Conservation (phyloP, 163 green algal species). For the Scenedesmus sp. region DNA sequence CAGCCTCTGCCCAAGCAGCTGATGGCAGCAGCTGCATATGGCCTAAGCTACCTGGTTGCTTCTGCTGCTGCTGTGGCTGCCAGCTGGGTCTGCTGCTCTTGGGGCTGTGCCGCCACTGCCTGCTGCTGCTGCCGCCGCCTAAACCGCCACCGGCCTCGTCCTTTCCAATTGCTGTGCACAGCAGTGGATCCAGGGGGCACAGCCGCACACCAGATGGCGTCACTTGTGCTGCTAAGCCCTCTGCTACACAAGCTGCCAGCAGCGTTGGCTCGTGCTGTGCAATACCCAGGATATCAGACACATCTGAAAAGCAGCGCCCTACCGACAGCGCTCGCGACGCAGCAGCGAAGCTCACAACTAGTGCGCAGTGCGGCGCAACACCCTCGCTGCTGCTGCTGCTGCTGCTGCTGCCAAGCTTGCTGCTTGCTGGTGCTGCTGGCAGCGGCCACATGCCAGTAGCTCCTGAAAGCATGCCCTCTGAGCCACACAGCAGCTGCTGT, state of each 20-base stretch:
- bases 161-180: not conserved
- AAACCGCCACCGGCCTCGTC: not conserved
- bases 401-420: not conserved
- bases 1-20: not conserved
- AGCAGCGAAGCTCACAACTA: conserved; percentile 38
- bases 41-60: not conserved
- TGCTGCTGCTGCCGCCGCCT: not conserved
- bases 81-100: conserved; percentile 28
- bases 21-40: conserved; percentile 14
- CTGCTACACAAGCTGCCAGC: conserved; percentile 6
- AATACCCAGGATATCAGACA: conserved; percentile 23
- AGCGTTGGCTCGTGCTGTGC: conserved; percentile 2
- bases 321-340: conserved; percentile 29
- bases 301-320: conserved; percentile 13
- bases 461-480: not conserved
- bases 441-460: conserved; percentile 39
- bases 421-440: not conserved
- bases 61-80: conserved; percentile 19
- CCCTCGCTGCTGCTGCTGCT: not conserved
- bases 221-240: conserved; percentile 14
- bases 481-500: not conserved
- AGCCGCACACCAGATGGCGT: conserved; percentile 14
- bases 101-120: conserved; percentile 5
- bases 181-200: conserved; percentile 12
- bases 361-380: not conserved